Base-by-base conservation (phyloP, 306 rosid genomes). In the Cicer cuneatum region DNA sequence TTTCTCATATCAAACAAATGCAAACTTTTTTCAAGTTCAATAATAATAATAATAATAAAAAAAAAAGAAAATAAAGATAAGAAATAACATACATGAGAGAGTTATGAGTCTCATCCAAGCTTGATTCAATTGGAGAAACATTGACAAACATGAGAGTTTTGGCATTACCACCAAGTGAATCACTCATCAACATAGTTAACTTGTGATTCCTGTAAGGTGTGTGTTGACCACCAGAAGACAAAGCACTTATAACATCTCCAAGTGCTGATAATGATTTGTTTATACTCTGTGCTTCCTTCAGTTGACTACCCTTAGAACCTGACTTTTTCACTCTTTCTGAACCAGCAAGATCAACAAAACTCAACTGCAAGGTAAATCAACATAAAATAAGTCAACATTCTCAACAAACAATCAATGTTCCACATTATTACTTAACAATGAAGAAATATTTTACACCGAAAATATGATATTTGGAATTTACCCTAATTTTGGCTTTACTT, bases 331-430 rank as follows among this genome's bases (percentile, higher is more conserved):
- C 87, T 78, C 99, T 89, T 80, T 92, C 98, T 42, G 98, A 95
- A 59, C 99, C 99, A 58, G 98, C 99, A 74, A 95, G 99, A 81
- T 95, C 99, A 78, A 95, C 99, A 73, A 95, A 95, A 83, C 99
- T 95, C 77, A 95, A 81, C 98, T 92, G 85, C 78, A 84, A 48
- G 49, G 63, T 8, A 63, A 53, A 53, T 76, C 76, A 14, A 81
- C 64, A 11, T 58, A 52, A 52, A 41, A 65, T 46, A 69, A 19
- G 53, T 51, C 33, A 75, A 47, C 68, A 19, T 15, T 29, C 21
- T 53, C 77, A 51, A 19, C 85, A 69, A 38, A 56, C 48, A 71
- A n/a, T 2, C 10, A 3, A 78, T 33, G 59, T 63, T 37, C 19
- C 61, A 8, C 39, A 46, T 15, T 6, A 60, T 53, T 52, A 11